Percentiles rank a stretch among this genome's conserved stretches.
Evolutionary conservation across 805 yeast species (phyloP).

Genomic region (Blastobotrys muscicola): DNA sequence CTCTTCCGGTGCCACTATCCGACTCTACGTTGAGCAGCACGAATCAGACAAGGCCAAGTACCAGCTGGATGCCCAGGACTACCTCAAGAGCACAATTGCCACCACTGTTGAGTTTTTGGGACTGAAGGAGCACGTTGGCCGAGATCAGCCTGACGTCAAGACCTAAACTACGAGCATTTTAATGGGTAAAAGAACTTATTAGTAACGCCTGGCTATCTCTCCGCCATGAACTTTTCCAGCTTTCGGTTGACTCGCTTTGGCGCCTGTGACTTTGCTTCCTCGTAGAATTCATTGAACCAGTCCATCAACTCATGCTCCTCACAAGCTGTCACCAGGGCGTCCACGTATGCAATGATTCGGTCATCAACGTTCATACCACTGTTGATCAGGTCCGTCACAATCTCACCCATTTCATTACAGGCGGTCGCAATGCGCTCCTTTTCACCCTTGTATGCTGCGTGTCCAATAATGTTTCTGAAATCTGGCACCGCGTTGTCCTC

Average conservation of each 20-base stretch:
- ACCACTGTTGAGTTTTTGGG: slow-evolving; percentile 59
- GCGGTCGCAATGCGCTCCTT: background rate
- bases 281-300: background rate
- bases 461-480: slow-evolving; percentile 1
- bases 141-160: slow-evolving; percentile 79
- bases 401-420: background rate
- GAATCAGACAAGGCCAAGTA: slow-evolving; percentile 47
- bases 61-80: slow-evolving; percentile 51
- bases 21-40: slow-evolving; percentile 84
- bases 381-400: background rate
- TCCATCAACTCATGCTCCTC: background rate
- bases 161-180: slow-evolving; percentile 36
- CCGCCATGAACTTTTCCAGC: background rate
- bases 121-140: slow-evolving; percentile 66
- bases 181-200: too few species aligned
- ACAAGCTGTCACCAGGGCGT: background rate
- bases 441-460: background rate
- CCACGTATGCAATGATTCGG: background rate
- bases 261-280: background rate
- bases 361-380: background rate
- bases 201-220: background rate
- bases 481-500: slow-evolving; percentile 4
- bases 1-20: slow-evolving; percentile 93
- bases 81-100: slow-evolving; percentile 50
- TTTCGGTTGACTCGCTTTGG: background rate